A percentile compares a stretch with the other conserved stretches of the same genome.
These are phyloP conservation scores for Botrytis fragariae DNA, from an alignment of 2,329 filamentous ascomycete species.

Conservation along the genomic window DNA sequence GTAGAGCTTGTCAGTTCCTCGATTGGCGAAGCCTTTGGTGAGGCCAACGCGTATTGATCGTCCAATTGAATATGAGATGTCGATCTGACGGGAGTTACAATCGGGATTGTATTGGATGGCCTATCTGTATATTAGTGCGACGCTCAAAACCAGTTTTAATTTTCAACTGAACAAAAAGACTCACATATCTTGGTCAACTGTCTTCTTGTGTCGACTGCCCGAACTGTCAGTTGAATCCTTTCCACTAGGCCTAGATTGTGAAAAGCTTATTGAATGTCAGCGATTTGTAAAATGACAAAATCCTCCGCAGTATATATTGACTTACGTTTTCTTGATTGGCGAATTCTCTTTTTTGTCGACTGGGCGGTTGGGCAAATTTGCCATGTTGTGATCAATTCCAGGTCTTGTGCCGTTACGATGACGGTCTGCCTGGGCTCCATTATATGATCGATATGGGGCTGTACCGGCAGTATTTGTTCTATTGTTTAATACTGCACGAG, in stretches of 20 bases:
- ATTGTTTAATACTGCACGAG: not conserved
- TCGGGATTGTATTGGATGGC: slow-evolving; percentile 6
- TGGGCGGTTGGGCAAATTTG: not conserved
- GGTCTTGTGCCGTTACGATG: not conserved
- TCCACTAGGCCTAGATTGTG: not conserved
- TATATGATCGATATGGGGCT: not conserved
- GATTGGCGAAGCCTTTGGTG: not conserved
- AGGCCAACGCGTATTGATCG: not conserved
- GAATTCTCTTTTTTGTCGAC: slow-evolving; percentile 19
- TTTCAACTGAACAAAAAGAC: not conserved
- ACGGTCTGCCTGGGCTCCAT: not conserved
- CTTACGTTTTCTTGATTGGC: slow-evolving; percentile 9
- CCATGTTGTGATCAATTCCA: not conserved
- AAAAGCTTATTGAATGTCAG: not conserved
- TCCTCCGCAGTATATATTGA: too few relatives aligned
- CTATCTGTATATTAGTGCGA: slow-evolving; percentile 10
- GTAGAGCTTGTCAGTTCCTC: not conserved
- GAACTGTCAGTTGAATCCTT: not conserved
- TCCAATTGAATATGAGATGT: not conserved
- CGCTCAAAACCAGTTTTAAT: not conserved
- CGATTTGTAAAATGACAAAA: not conserved
- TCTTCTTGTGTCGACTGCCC: slow-evolving; percentile 14
- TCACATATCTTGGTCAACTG: slow-evolving; percentile 21
- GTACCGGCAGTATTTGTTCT: not conserved
- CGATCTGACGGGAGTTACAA: slow-evolving; percentile 6